phyloP scores from a whole-genome alignment of 2,329 filamentous ascomycete genomes.

The Fusarium tjaetaba region DNA sequence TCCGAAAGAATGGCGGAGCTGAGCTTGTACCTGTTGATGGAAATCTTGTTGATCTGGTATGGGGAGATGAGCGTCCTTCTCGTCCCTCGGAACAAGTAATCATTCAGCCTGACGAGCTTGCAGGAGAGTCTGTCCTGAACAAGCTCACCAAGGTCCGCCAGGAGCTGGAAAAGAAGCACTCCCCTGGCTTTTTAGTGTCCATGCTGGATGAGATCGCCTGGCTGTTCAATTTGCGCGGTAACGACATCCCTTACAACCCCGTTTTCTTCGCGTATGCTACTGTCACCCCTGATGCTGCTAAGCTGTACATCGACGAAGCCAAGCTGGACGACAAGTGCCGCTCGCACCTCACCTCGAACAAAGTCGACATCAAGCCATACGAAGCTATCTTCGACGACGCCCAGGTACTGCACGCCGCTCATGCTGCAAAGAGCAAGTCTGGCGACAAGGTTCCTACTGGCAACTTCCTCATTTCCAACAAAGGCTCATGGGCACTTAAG shows the following conservation, averaged over 20 bases:
- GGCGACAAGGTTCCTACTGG: conserved; percentile 49
- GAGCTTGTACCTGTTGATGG: conserved; percentile 78
- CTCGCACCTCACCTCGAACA: conserved; percentile 73
- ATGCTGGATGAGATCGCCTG: conserved; percentile 97
- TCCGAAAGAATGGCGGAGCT: conserved; percentile 85
- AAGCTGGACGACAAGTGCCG: conserved; percentile 78
- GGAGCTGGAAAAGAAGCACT: conserved; percentile 90
- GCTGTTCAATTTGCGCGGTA: conserved; percentile 97
- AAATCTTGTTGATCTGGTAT: conserved; percentile 93
- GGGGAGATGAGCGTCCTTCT: conserved; percentile 77
- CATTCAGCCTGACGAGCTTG: conserved; percentile 75
- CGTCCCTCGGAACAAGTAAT: conserved; percentile 81
- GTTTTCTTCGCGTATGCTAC: conserved; percentile 98
- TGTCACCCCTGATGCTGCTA: conserved; percentile 79
- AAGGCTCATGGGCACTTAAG: conserved; percentile 92
- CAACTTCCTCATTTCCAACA: conserved; percentile 88
- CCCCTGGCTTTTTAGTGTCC: conserved; percentile 86
- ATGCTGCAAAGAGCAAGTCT: conserved; percentile 53
- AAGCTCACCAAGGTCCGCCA: conserved; percentile 91
- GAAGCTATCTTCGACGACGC: conserved; percentile 82
- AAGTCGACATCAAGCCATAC: conserved; percentile 83
- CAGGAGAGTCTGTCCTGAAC: conserved; percentile 82
- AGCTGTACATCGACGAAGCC: conserved; percentile 83
- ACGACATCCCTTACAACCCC: conserved; percentile 96
- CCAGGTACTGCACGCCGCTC: conserved; percentile 61